phyloP scores from a whole-genome alignment of 2,329 filamentous ascomycete species.

The Septoria petroselini region DNA sequence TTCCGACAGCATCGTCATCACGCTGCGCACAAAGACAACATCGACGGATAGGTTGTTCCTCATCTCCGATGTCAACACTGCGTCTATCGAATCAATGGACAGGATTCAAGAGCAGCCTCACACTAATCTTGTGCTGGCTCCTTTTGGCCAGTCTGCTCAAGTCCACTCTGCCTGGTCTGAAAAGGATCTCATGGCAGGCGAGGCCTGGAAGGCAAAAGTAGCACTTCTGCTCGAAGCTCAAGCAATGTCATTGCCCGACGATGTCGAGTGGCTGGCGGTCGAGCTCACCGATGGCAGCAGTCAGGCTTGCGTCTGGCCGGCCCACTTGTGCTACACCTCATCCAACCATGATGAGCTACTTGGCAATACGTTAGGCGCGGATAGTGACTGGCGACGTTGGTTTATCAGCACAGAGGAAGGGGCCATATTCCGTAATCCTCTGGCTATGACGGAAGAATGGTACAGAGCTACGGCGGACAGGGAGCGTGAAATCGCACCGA shows the following conservation, averaged over 20 bases:
- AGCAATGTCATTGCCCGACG: slow-evolving; percentile 18
- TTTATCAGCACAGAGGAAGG: slow-evolving; percentile 22
- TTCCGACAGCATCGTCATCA: slow-evolving; percentile 15
- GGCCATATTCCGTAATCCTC: slow-evolving; percentile 35
- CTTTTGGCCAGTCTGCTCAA: slow-evolving; percentile 17
- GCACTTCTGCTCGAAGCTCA: slow-evolving; percentile 12
- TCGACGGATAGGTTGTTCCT: slow-evolving; percentile 19
- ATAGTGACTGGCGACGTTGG: slow-evolving; percentile 29
- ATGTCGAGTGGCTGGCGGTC: slow-evolving; percentile 19
- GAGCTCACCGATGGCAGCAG: slow-evolving; percentile 9
- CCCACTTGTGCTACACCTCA: slow-evolving; percentile 25
- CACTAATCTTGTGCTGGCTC: slow-evolving; percentile 18
- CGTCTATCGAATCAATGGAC: slow-evolving; percentile 12
- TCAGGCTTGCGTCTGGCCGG: slow-evolving; percentile 28
- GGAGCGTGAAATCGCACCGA: slow-evolving; percentile 18
- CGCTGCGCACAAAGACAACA: slow-evolving; percentile 18
- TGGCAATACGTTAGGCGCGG: slow-evolving; percentile 2
- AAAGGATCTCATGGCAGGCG: slow-evolving; percentile 3
- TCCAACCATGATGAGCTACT: neutral
- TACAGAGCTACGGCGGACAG: slow-evolving; percentile 24
- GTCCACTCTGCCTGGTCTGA: neutral
- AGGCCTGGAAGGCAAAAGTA: slow-evolving; percentile 17
- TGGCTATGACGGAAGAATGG: slow-evolving; percentile 34
- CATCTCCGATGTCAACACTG: slow-evolving; percentile 14
- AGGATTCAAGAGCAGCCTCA: neutral